Conservation (phyloP, 2,329 filamentous ascomycete genomes). For the Stachybotrys echinatus region DNA sequence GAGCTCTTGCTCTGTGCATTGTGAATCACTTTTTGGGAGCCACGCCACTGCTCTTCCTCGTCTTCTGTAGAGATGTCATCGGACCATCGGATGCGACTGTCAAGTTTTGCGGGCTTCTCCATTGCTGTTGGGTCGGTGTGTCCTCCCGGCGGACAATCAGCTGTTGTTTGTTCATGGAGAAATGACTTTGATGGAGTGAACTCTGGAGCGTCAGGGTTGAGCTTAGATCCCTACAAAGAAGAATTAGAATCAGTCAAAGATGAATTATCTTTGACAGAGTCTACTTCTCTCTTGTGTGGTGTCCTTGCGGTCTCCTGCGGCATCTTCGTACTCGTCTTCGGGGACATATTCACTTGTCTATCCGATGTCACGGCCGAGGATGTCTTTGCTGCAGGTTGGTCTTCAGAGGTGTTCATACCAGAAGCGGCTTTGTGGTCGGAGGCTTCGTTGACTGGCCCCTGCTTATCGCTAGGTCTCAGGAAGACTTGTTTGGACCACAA, state of each 20-base stretch:
- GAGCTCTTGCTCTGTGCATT: neutral
- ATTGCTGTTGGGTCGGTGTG: neutral
- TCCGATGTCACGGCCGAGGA: neutral
- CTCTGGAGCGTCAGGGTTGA: constrained; percentile 51
- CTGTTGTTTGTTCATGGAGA: neutral
- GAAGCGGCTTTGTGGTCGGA: neutral
- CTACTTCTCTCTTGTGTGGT: constrained; percentile 44
- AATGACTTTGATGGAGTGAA: constrained; percentile 42
- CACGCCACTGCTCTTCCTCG: neutral
- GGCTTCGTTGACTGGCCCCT: constrained; percentile 2
- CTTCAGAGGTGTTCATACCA: neutral
- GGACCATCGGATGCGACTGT: neutral
- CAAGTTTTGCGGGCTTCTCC: neutral
- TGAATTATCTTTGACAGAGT: constrained; percentile 24
- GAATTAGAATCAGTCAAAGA: constrained; percentile 34
- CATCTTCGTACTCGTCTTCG: neutral
- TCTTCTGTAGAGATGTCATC: neutral
- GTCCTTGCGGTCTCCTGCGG: constrained; percentile 20
- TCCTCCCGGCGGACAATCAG: neutral
- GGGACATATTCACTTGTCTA: neutral
- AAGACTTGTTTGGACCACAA: constrained; percentile 62
- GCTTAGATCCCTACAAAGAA: constrained; percentile 41
- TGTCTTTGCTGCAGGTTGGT: neutral
- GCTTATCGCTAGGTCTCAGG: constrained; percentile 40
- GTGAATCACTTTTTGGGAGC: neutral